Conservation (phyloP, 352 stramenopile genomes). For the Pythium graminicola region DNA sequence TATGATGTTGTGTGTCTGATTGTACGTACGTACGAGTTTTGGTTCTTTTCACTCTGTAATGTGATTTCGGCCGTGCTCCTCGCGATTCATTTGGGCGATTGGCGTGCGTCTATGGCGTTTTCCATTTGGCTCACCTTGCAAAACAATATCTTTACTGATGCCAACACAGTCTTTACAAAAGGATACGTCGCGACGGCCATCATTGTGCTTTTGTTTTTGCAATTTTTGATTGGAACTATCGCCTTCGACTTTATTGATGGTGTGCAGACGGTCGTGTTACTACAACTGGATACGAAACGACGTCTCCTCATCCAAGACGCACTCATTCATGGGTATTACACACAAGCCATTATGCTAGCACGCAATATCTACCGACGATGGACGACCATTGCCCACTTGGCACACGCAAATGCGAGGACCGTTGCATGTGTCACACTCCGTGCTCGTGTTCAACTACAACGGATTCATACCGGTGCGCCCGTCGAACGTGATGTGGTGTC, state of each 20-base stretch:
- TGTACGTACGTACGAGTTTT: constrained; percentile 21
- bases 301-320: constrained; percentile 1
- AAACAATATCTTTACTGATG: constrained; percentile 14
- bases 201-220: neutral
- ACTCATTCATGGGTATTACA: neutral
- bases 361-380: constrained; percentile 1
- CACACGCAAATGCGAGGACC: neutral
- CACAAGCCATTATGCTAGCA: constrained; percentile 4
- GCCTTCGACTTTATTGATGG: neutral
- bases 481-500: neutral
- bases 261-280: neutral
- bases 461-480: neutral
- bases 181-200: neutral
- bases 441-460: neutral
- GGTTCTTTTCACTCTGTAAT: constrained; percentile 17
- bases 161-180: constrained; percentile 7
- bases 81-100: constrained; percentile 13
- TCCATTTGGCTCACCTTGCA: constrained; percentile 10
- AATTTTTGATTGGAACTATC: neutral
- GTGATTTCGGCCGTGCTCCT: constrained; percentile 6
- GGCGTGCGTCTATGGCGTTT: neutral
- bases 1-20: constrained; percentile 19
- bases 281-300: neutral
- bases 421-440: neutral
- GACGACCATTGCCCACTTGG: neutral